Conservation (phyloP, 768 basidiomycete genomes). For the Mrakia gelida region DNA sequence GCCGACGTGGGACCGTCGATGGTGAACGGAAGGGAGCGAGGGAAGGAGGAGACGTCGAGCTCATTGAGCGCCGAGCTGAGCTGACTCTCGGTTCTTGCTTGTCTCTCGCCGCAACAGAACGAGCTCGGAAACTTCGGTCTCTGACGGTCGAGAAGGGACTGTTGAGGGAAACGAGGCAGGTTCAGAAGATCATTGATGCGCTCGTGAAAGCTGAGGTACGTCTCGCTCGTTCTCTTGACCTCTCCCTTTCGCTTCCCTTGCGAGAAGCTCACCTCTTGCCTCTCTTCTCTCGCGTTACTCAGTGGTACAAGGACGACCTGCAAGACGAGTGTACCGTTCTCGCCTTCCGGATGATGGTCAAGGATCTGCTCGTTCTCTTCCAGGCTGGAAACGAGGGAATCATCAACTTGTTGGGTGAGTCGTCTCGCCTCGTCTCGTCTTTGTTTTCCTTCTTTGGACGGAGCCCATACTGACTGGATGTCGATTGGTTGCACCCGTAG, state of each 20-base stretch:
- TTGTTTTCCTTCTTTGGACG: neutral
- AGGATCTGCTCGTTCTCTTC: slow-evolving; percentile 90
- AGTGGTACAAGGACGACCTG: slow-evolving; percentile 93
- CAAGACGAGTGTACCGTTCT: slow-evolving; percentile 86
- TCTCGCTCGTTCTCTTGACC: slow-evolving; percentile 28
- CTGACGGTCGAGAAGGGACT: slow-evolving; percentile 96
- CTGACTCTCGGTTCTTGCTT: neutral
- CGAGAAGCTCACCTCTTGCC: neutral
- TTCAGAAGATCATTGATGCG: slow-evolving; percentile 83
- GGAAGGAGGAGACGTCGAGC: neutral
- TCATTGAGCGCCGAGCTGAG: neutral
- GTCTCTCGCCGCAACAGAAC: slow-evolving; percentile 36
- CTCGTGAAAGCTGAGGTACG: slow-evolving; percentile 82
- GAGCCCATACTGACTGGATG: no score
- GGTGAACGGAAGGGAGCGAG: neutral
- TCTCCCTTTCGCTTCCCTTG: slow-evolving; percentile 9
- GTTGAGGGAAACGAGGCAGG: slow-evolving; percentile 81
- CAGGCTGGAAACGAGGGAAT: slow-evolving; percentile 95
- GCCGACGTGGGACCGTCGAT: no score
- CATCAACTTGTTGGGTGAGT: slow-evolving; percentile 52
- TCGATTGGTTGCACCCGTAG: slow-evolving; percentile 42
- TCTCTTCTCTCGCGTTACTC: neutral
- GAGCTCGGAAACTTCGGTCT: slow-evolving; percentile 66
- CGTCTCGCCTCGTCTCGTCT: slow-evolving; percentile 30
- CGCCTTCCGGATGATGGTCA: slow-evolving; percentile 87